These are phyloP conservation scores for Talaromyces ruber DNA, from an alignment of 495 filamentous ascomycete species.

Conservation along the genomic window DNA sequence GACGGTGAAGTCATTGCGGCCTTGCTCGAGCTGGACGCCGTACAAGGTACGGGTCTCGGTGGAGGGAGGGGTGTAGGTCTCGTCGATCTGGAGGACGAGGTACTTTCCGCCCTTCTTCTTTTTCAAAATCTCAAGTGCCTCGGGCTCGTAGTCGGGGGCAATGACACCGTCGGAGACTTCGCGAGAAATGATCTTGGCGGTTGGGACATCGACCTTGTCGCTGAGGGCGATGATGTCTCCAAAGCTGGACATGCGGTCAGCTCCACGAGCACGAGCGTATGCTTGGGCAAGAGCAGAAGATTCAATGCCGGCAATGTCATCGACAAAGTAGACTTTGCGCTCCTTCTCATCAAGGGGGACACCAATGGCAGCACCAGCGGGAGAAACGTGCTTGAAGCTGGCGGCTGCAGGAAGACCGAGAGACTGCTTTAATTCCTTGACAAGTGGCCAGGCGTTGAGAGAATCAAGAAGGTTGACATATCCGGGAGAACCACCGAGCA, in stretches of 20 bases:
- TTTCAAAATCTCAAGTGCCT: constrained; percentile 81
- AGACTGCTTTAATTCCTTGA: constrained; percentile 90
- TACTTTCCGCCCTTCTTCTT: constrained; percentile 99
- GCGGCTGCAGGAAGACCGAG: constrained; percentile 86
- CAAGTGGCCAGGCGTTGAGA: constrained; percentile 91
- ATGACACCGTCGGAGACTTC: constrained; percentile 97
- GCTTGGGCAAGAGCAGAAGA: constrained; percentile 81
- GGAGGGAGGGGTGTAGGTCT: constrained; percentile 64
- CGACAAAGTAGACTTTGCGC: constrained; percentile 95
- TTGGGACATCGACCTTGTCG: constrained; percentile 79
- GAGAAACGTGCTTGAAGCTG: constrained; percentile 98
- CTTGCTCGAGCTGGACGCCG: constrained; percentile 76
- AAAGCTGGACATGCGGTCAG: constrained; percentile 95
- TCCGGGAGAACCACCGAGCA: constrained; percentile 83
- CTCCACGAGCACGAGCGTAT: constrained; percentile 88
- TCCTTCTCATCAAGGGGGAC: constrained; percentile 76
- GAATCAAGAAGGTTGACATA: constrained; percentile 97
- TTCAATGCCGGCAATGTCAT: constrained; percentile 84
- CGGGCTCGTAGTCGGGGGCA: constrained; percentile 74
- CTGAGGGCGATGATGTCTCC: constrained; percentile 93
- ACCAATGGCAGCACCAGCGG: constrained; percentile 91
- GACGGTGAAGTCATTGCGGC: constrained; percentile 86
- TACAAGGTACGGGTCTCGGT: constrained; percentile 81
- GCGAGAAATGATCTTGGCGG: constrained; percentile 91
- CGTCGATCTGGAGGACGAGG: constrained; percentile 90